phyloP scores from a whole-genome alignment of 2,329 filamentous ascomycete genomes.

The Conoideocrella luteorostrata region DNA sequence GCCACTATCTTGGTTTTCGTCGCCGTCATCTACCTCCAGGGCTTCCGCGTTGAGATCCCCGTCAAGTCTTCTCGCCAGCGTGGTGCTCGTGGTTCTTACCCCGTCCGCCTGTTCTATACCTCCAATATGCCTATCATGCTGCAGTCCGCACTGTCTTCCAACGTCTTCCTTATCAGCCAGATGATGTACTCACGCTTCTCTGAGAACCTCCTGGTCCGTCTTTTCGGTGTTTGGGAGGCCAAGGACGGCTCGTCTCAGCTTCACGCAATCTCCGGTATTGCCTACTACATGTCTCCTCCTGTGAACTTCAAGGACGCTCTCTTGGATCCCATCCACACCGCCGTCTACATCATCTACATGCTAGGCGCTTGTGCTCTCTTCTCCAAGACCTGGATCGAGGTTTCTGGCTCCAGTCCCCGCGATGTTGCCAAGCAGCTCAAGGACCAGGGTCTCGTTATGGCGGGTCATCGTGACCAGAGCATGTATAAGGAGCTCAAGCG shows the following conservation, averaged over 20 bases:
- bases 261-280: constrained; percentile 84
- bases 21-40: constrained; percentile 97
- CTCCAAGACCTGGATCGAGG: constrained; percentile 99
- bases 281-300: constrained; percentile 99
- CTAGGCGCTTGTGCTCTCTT: constrained; percentile 95
- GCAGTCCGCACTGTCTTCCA: constrained; percentile 96
- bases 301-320: constrained; percentile 97
- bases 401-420: constrained; percentile 92
- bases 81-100: constrained; percentile 96
- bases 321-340: constrained; percentile 92
- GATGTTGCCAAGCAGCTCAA: constrained; percentile 99
- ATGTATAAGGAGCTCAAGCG: constrained; percentile 99
- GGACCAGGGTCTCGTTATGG: constrained; percentile 99
- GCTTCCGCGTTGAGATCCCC: constrained; percentile 98
- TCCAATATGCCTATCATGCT: constrained; percentile 99
- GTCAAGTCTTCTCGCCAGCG: constrained; percentile 99
- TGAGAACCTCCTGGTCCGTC: constrained; percentile 95
- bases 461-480: constrained; percentile 97
- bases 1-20: constrained; percentile 91
- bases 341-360: constrained; percentile 96
- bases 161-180: constrained; percentile 98
- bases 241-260: constrained; percentile 95
- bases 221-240: constrained; percentile 97
- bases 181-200: constrained; percentile 99
- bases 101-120: constrained; percentile 98